phyloP scores from a whole-genome alignment of 257 asterid genomes.

The Coffea eugenioides region DNA sequence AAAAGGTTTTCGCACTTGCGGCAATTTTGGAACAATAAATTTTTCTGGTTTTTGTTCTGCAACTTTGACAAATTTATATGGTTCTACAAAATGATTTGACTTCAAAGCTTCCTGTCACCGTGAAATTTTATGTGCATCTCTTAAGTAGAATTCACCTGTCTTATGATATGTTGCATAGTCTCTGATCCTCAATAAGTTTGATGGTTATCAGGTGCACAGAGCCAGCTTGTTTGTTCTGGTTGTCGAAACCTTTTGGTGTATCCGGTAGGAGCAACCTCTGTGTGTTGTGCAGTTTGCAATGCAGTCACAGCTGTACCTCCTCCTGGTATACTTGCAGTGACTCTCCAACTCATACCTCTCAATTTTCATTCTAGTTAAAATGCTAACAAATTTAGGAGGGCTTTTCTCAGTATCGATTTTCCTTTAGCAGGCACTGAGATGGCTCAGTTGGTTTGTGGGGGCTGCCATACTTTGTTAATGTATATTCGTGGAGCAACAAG shows the following conservation, averaged over 20 bases:
- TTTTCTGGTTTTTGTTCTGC: not conserved
- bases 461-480: slow-evolving; percentile 60
- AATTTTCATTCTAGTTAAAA: not conserved
- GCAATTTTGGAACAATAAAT: not conserved
- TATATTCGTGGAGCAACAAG: slow-evolving; percentile 58
- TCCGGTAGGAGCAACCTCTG: slow-evolving; percentile 59
- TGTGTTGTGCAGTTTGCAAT: slow-evolving; percentile 60
- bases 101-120: not conserved
- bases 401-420: not conserved
- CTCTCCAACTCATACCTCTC: not conserved
- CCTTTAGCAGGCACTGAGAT: slow-evolving; percentile 45
- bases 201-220: slow-evolving; percentile 41
- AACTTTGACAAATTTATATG: not conserved
- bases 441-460: slow-evolving; percentile 63
- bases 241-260: slow-evolving; percentile 53
- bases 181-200: not conserved
- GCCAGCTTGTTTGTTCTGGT: slow-evolving; percentile 60
- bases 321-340: slow-evolving; percentile 35
- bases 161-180: not conserved
- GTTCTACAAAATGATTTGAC: not conserved
- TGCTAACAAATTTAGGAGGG: not conserved
- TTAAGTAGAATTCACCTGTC: not conserved
- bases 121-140: not conserved
- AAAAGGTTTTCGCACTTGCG: not conserved
- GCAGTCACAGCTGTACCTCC: slow-evolving; percentile 55